phyloP scores from a whole-genome alignment of 2,329 filamentous ascomycete genomes.

The Aschersonia sp. region DNA sequence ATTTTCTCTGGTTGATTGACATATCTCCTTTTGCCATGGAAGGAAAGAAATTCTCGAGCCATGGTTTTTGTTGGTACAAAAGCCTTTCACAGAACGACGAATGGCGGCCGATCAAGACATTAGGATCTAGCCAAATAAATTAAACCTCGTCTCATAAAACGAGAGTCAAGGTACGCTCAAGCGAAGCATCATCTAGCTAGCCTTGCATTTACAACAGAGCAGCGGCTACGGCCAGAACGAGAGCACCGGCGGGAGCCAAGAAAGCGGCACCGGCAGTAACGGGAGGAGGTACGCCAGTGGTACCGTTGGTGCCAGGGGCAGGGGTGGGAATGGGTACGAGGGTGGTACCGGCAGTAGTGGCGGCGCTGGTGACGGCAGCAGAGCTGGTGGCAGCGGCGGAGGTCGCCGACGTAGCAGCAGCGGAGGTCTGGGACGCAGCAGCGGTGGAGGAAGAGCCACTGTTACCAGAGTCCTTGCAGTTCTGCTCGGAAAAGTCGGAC shows the following conservation, averaged over 20 bases:
- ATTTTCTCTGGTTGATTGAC: no score
- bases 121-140: no score
- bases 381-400: slow-evolving; percentile 1
- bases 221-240: slow-evolving; percentile 6
- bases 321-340: slow-evolving; percentile 1
- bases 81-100: no score
- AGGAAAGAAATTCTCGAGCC: no score
- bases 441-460: not conserved
- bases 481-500: slow-evolving; percentile 11
- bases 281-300: not conserved
- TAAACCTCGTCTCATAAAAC: no score
- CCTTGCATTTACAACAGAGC: slow-evolving; percentile 3
- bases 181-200: not conserved
- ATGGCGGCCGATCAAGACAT: no score
- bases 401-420: not conserved
- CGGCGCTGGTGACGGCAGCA: not conserved
- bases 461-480: slow-evolving; percentile 13
- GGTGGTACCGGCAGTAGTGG: slow-evolving; percentile 1
- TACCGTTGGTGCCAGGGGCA: slow-evolving; percentile 2
- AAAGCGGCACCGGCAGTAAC: slow-evolving; percentile 7
- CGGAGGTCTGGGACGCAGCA: not conserved
- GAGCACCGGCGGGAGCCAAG: slow-evolving; percentile 6
- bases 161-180: no score
- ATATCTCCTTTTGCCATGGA: no score
- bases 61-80: no score